Conservation (phyloP, 2,329 filamentous ascomycete species). For the Aureobasidium uvarum region DNA sequence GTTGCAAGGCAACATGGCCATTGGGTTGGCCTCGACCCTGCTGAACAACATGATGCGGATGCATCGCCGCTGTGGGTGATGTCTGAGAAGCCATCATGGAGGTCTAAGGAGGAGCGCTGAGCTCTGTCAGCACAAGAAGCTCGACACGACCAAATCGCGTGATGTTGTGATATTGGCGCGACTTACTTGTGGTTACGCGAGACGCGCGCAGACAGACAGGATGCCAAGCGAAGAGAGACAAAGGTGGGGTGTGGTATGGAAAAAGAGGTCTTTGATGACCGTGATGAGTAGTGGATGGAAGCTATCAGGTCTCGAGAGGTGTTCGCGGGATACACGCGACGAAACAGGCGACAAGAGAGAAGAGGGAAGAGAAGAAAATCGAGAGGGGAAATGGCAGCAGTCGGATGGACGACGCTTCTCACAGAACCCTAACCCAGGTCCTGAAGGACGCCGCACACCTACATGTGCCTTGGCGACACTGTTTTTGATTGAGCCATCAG, state of each 20-base stretch:
- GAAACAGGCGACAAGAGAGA: constrained; percentile 25
- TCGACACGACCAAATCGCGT: background rate
- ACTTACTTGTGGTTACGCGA: constrained; percentile 19
- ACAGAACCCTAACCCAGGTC: constrained; percentile 25
- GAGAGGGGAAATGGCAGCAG: constrained; percentile 26
- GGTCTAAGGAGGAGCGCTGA: background rate
- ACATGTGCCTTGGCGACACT: constrained; percentile 10
- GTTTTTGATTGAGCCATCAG: constrained; percentile 15
- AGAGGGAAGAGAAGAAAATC: constrained; percentile 23
- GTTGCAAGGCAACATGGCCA: constrained; percentile 43
- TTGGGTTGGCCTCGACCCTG: constrained; percentile 58
- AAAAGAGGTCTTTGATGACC: background rate
- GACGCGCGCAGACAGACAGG: constrained; percentile 21
- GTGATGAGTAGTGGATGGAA: background rate
- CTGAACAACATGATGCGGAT: constrained; percentile 64
- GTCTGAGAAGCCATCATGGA: constrained; percentile 54
- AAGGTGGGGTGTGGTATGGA: constrained; percentile 15
- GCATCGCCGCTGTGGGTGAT: constrained; percentile 73
- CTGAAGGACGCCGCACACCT: constrained; percentile 10
- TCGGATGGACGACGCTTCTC: constrained; percentile 10
- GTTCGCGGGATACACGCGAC: constrained; percentile 20
- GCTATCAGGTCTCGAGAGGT: constrained; percentile 7
- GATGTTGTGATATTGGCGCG: background rate
- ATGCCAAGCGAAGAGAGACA: constrained; percentile 25
- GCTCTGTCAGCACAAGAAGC: background rate